Conservation (phyloP, 75 land plant genomes). For the Azolla pinnata region DNA sequence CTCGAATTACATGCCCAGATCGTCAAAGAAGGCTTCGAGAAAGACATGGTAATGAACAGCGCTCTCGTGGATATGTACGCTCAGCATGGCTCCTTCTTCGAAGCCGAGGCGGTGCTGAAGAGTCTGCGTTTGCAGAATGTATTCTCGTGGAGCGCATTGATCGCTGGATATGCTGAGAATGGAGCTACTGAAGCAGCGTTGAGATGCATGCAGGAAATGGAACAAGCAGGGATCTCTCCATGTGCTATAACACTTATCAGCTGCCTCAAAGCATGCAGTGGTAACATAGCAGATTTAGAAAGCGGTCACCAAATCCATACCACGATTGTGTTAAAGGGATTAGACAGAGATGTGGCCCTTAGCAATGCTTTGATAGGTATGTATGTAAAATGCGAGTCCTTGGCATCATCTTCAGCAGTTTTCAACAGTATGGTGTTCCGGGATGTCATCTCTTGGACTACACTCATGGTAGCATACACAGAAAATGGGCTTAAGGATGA, state of each 20-base stretch:
- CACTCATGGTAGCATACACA: conserved; percentile 34
- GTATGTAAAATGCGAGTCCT: conserved; percentile 29
- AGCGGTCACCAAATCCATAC: conserved; percentile 11
- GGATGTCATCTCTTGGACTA: conserved; percentile 36
- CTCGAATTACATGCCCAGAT: conserved; percentile 24
- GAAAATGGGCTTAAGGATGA: background rate
- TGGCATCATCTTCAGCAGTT: conserved; percentile 13
- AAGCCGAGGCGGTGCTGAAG: background rate
- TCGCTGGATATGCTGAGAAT: conserved; percentile 17
- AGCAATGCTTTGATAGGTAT: conserved; percentile 28
- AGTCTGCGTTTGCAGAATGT: conserved; percentile 7
- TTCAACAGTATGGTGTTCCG: conserved; percentile 24
- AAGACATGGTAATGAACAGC: conserved; percentile 30
- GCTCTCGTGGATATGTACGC: conserved; percentile 49
- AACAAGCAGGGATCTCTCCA: conserved; percentile 3
- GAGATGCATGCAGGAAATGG: conserved; percentile 9
- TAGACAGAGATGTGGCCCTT: background rate
- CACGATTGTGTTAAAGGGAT: conserved; percentile 10
- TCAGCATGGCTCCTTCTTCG: conserved; percentile 21
- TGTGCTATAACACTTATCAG: conserved; percentile 14
- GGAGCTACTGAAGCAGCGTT: conserved; percentile 9
- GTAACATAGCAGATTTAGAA: background rate
- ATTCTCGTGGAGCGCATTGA: conserved; percentile 19
- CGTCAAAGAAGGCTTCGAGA: conserved; percentile 20
- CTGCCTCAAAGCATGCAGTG: conserved; percentile 15